A percentile compares a stretch with the other conserved stretches of the same genome.
Evolutionary conservation across 2,329 filamentous ascomycete species (phyloP).

Genomic region (Magnaporthiopsis incrustans): DNA sequence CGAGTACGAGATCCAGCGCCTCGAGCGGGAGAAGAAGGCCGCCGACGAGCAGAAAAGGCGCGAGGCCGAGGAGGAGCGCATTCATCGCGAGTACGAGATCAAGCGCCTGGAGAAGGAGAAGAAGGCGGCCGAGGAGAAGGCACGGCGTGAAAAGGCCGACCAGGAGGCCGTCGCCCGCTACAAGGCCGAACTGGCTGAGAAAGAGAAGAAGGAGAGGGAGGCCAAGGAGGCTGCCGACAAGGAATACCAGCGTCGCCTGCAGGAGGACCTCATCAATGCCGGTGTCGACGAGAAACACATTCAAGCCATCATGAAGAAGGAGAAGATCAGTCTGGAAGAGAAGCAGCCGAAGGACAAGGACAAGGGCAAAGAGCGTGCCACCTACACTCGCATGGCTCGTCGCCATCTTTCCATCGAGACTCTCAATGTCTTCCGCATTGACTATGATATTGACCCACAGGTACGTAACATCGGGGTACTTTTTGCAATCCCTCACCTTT

Average conservation of each 20-base stretch:
- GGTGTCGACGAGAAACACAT: constrained; percentile 53
- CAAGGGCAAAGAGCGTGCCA: constrained; percentile 39
- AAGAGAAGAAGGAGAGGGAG: constrained; percentile 36
- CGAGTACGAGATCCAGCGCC: constrained; percentile 40
- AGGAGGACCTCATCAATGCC: constrained; percentile 49
- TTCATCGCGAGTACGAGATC: constrained; percentile 44
- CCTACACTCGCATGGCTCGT: constrained; percentile 57
- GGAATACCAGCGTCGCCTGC: constrained; percentile 47
- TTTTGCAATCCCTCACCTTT: background rate
- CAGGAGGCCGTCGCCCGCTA: constrained; percentile 45
- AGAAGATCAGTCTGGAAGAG: constrained; percentile 31
- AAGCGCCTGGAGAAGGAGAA: constrained; percentile 39
- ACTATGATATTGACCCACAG: constrained; percentile 36
- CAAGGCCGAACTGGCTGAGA: constrained; percentile 40
- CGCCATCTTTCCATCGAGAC: constrained; percentile 56
- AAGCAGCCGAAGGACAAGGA: constrained; percentile 34
- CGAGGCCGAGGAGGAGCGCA: constrained; percentile 39
- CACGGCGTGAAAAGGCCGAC: constrained; percentile 36
- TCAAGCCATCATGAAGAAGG: constrained; percentile 49
- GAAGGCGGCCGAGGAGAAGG: constrained; percentile 35
- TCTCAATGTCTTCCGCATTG: constrained; percentile 44
- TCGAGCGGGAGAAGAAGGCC: constrained; percentile 36
- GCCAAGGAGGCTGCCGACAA: constrained; percentile 41
- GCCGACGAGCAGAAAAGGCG: constrained; percentile 34
- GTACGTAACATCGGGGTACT: background rate